These are phyloP conservation scores for Fraxinus paxiana DNA, from an alignment of 305 asterid species.

Conservation along the genomic window DNA sequence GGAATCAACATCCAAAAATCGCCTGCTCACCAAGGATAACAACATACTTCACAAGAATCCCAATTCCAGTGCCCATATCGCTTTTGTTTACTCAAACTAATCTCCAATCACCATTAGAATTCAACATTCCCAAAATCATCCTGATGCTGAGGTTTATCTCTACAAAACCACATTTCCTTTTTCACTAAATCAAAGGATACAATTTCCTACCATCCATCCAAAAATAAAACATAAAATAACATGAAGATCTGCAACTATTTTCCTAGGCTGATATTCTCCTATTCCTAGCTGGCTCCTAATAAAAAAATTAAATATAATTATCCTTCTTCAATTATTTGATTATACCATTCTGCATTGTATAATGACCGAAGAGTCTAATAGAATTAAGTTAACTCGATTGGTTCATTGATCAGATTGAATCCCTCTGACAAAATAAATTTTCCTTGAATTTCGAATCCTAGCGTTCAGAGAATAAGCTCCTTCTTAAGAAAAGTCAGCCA, in stretches of 20 bases:
- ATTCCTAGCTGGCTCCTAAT: not conserved
- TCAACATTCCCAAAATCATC: conserved; percentile 27
- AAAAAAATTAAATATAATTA: not conserved
- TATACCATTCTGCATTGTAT: conserved; percentile 8
- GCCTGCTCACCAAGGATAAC: conserved; percentile 96
- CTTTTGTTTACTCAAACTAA: conserved; percentile 35
- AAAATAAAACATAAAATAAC: not conserved
- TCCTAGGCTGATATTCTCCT: not conserved
- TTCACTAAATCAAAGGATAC: not conserved
- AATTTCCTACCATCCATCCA: not conserved
- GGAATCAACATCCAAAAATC: conserved; percentile 77
- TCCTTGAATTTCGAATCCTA: conserved; percentile 31
- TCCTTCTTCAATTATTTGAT: conserved; percentile 5
- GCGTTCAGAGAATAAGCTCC: conserved; percentile 19
- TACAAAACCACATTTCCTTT: conserved; percentile 11
- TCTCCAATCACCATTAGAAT: conserved; percentile 23
- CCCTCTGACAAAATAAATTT: conserved; percentile 1
- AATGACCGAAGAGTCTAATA: not conserved
- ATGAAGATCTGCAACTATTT: not conserved
- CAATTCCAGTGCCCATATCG: conserved; percentile 67
- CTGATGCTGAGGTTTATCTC: conserved; percentile 23
- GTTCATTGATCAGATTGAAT: conserved; percentile 14
- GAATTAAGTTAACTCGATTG: conserved; percentile 26
- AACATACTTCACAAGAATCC: conserved; percentile 64
- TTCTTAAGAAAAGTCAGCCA: conserved; percentile 21